Evolutionary conservation across 1,139 yeast genomes (phyloP).

Genomic region (Yamadazyma trypodendri): DNA sequence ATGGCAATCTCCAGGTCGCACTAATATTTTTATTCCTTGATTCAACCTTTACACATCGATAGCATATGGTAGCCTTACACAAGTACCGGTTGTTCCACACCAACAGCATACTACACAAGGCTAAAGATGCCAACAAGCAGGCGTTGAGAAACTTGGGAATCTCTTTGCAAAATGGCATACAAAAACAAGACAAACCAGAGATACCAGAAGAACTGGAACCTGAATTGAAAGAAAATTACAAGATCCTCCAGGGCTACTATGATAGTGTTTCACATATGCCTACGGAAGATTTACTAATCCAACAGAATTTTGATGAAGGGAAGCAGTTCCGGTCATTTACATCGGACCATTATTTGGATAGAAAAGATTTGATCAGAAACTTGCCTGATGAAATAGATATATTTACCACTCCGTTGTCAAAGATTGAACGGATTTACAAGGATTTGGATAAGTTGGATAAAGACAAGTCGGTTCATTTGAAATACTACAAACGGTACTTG

Average conservation of each 20-base stretch:
- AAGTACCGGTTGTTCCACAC: constrained; percentile 3
- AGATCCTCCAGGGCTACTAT: constrained; percentile 19
- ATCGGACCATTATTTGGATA: constrained; percentile 37
- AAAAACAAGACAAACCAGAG: constrained; percentile 9
- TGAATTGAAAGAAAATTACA: constrained; percentile 8
- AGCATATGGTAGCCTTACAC: too few relatives aligned
- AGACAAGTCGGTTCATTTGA: constrained; percentile 39
- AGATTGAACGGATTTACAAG: constrained; percentile 32
- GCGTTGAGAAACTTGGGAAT: constrained; percentile 10
- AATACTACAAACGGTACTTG: constrained; percentile 35
- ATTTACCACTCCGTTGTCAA: constrained; percentile 24
- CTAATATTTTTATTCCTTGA: neutral
- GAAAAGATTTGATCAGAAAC: constrained; percentile 31
- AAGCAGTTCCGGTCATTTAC: constrained; percentile 34
- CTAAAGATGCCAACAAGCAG: constrained; percentile 12
- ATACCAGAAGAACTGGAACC: constrained; percentile 5
- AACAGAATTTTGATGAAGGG: constrained; percentile 38
- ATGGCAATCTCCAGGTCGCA: neutral
- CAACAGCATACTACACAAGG: constrained; percentile 4
- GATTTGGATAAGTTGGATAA: constrained; percentile 34
- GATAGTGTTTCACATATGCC: constrained; percentile 41
- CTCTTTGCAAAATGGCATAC: constrained; percentile 9
- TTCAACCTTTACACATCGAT: too few relatives aligned
- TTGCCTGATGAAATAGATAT: constrained; percentile 43
- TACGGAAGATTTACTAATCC: constrained; percentile 36